A percentile compares a stretch with the other conserved stretches of the same genome.
phyloP scores from a whole-genome alignment of 1,139 yeast species.

The Tardiomyces depauwii region DNA sequence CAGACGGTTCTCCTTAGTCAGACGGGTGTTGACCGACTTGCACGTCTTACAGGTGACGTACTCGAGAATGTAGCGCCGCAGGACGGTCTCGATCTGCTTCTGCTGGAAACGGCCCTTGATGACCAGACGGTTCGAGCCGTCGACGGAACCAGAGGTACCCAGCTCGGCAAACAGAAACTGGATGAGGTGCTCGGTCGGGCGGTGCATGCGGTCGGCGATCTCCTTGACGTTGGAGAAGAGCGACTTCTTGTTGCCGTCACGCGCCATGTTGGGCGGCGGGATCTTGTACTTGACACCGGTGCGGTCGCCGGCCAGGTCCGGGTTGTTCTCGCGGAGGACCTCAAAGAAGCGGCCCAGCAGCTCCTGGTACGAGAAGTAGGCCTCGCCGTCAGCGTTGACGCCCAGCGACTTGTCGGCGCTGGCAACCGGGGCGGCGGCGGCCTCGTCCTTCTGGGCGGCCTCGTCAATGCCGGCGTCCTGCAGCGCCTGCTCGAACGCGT shows the following conservation, averaged over 20 bases:
- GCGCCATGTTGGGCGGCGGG: slow-evolving; percentile 94
- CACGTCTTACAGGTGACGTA: slow-evolving; percentile 98
- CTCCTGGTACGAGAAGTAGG: slow-evolving; percentile 66
- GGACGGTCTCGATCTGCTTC: slow-evolving; percentile 91
- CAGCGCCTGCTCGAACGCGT: slow-evolving; percentile 82
- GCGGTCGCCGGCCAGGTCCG: slow-evolving; percentile 96
- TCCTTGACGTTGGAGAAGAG: slow-evolving; percentile 93
- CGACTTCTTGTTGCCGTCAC: slow-evolving; percentile 97
- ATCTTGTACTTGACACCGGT: slow-evolving; percentile 88
- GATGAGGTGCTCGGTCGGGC: slow-evolving; percentile 94
- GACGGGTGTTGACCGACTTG: slow-evolving; percentile 92
- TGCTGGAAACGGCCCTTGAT: slow-evolving; percentile 98
- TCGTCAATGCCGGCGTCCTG: slow-evolving; percentile 82
- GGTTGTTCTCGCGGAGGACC: slow-evolving; percentile 84
- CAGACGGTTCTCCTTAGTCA: slow-evolving; percentile 94
- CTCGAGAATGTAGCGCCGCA: slow-evolving; percentile 93
- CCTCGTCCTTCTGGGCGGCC: slow-evolving; percentile 26
- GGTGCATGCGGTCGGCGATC: slow-evolving; percentile 85
- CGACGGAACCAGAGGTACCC: slow-evolving; percentile 99
- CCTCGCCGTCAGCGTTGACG: slow-evolving; percentile 27
- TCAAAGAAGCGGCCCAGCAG: slow-evolving; percentile 76
- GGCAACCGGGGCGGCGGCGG: slow-evolving; percentile 26
- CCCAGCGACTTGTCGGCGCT: slow-evolving; percentile 23
- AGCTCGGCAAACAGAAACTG: slow-evolving; percentile 95
- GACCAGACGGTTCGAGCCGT: slow-evolving; percentile 92